Evolutionary conservation across 73 alveolate genomes (phyloP).

Genomic region (Paramecium caudatum): DNA sequence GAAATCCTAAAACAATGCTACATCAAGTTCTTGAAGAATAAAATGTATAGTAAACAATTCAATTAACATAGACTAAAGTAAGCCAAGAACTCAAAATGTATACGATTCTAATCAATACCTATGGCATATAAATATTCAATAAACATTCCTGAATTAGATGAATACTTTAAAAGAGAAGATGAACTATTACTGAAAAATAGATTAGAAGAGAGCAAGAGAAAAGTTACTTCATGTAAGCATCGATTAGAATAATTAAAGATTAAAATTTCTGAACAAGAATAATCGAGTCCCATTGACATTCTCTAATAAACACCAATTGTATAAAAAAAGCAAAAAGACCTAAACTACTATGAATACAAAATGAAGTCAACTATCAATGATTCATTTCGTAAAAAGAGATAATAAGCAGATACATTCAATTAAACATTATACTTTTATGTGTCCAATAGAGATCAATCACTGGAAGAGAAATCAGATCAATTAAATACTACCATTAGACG

Average conservation of each 20-base stretch:
- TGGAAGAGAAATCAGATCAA: constrained; percentile 18
- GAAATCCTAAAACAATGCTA: constrained; percentile 11
- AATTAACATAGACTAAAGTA: constrained; percentile 19
- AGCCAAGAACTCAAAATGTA: constrained; percentile 13
- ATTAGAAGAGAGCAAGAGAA: not conserved
- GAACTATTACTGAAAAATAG: not conserved
- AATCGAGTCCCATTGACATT: not conserved
- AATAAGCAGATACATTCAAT: not conserved
- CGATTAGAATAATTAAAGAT: not conserved
- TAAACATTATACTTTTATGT: constrained; percentile 8
- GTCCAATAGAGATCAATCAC: constrained; percentile 25
- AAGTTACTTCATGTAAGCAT: not conserved
- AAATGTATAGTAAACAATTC: constrained; percentile 9
- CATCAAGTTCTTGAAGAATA: not conserved
- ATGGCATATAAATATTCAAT: constrained; percentile 14
- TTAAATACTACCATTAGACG: not conserved
- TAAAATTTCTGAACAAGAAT: not conserved
- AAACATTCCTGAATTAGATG: constrained; percentile 38
- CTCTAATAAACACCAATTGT: not conserved
- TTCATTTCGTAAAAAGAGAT: not conserved
- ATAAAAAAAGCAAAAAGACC: not conserved
- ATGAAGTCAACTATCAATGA: not conserved
- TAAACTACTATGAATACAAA: not conserved
- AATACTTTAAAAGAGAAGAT: not conserved
- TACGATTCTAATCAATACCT: not conserved